These are phyloP conservation scores for Dryadomyces quercus-mongolicae DNA, from an alignment of 2,329 filamentous ascomycete species.

Conservation along the genomic window DNA sequence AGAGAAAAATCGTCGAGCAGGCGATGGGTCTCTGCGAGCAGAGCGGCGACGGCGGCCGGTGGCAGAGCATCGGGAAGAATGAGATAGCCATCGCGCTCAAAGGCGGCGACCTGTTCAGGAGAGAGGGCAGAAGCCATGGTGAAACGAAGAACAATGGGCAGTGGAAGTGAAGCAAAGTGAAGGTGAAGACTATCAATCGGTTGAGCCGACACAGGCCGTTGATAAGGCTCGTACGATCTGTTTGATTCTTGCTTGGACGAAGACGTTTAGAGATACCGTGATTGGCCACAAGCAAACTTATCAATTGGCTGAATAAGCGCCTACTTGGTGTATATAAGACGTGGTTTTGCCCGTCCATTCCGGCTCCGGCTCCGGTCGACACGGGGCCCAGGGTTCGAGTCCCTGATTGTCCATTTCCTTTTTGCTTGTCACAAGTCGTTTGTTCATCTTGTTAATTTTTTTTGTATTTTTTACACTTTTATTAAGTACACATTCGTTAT, in stretches of 20 bases:
- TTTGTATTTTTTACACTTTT: too few species aligned
- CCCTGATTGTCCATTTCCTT: constrained; percentile 8
- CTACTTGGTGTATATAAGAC: too few species aligned
- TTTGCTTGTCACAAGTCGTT: neutral
- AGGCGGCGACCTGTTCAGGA: constrained; percentile 56
- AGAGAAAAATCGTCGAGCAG: constrained; percentile 67
- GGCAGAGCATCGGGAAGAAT: constrained; percentile 69
- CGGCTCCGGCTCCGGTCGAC: too few species aligned
- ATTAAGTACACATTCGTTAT: too few species aligned
- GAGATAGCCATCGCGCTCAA: constrained; percentile 78
- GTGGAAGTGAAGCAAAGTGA: too few species aligned
- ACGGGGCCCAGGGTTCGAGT: constrained; percentile 11
- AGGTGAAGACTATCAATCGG: too few species aligned
- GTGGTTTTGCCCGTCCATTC: too few species aligned
- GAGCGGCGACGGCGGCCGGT: constrained; percentile 48
- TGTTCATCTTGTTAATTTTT: neutral
- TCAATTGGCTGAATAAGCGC: constrained; percentile 10
- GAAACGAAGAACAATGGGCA: too few species aligned
- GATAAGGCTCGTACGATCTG: neutral
- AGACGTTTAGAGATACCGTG: neutral
- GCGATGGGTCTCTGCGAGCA: constrained; percentile 62
- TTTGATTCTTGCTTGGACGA: too few species aligned
- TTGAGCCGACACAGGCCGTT: neutral
- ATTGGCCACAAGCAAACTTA: neutral
- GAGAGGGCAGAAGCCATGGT: constrained; percentile 47